phyloP scores from a whole-genome alignment of 495 filamentous ascomycete species.

The Cladorrhinum samala region DNA sequence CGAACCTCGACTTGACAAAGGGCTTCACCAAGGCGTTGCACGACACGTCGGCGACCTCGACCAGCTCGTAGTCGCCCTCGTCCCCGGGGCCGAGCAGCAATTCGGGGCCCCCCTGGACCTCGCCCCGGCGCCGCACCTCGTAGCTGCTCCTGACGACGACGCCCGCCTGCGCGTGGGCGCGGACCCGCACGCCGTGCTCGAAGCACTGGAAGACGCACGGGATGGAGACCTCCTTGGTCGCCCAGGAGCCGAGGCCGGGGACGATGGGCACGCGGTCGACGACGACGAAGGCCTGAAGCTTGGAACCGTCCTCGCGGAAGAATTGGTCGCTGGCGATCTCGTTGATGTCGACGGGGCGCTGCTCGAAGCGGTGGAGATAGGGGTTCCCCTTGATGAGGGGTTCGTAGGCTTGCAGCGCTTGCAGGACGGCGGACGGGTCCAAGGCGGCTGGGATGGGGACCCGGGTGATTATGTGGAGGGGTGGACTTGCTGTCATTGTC shows the following conservation, averaged over 20 bases:
- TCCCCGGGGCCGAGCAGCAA: slow-evolving; percentile 3
- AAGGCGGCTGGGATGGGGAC: slow-evolving; percentile 31
- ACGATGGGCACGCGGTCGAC: slow-evolving; percentile 34
- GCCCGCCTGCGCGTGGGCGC: slow-evolving; percentile 24
- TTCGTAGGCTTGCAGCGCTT: slow-evolving; percentile 27
- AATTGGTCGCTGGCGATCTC: slow-evolving; percentile 31
- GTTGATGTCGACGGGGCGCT: slow-evolving; percentile 17
- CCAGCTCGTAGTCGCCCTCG: slow-evolving; percentile 29
- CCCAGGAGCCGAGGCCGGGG: slow-evolving; percentile 27
- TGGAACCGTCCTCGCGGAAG: slow-evolving; percentile 25
- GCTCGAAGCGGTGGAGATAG: slow-evolving; percentile 23
- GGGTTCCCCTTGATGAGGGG: slow-evolving; percentile 34
- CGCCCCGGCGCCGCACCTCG: slow-evolving; percentile 25
- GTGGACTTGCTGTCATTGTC: slow-evolving; percentile 9
- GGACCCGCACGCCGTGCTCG: slow-evolving; percentile 25
- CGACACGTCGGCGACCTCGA: slow-evolving; percentile 26
- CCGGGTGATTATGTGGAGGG: slow-evolving; percentile 25
- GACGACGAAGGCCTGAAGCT: slow-evolving; percentile 27
- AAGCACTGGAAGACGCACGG: slow-evolving; percentile 32
- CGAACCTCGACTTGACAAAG: slow-evolving; percentile 27
- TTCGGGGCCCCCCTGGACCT: slow-evolving; percentile 9
- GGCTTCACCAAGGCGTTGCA: slow-evolving; percentile 25
- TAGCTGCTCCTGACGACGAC: slow-evolving; percentile 32
- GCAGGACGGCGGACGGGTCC: slow-evolving; percentile 21
- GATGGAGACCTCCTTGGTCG: slow-evolving; percentile 24